Evolutionary conservation across 2,329 filamentous ascomycete genomes (phyloP).

Genomic region (Alternaria novae-zelandiae): DNA sequence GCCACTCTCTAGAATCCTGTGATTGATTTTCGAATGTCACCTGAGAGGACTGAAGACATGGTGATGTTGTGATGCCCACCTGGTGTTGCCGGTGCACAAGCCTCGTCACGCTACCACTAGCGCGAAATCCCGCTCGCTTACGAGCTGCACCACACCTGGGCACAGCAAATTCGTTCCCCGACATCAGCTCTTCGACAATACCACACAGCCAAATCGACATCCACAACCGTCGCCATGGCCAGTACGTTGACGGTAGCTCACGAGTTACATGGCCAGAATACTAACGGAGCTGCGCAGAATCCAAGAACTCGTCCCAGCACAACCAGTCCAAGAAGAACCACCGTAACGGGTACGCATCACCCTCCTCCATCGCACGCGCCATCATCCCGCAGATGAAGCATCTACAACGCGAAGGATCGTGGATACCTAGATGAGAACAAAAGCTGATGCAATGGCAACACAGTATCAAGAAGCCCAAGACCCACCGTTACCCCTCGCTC

Average conservation of each 20-base stretch:
- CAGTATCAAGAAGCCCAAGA: slow-evolving; percentile 99
- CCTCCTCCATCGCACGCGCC: slow-evolving; percentile 16
- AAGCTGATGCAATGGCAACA: slow-evolving; percentile 26
- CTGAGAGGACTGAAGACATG: background rate
- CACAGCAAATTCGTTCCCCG: slow-evolving; percentile 16
- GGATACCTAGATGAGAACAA: slow-evolving; percentile 5
- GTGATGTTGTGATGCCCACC: background rate
- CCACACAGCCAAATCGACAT: slow-evolving; percentile 41
- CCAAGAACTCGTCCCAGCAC: slow-evolving; percentile 99
- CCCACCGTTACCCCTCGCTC: slow-evolving; percentile 96
- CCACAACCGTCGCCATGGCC: slow-evolving; percentile 67
- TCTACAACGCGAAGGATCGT: background rate
- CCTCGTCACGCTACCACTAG: slow-evolving; percentile 9
- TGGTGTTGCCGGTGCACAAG: background rate
- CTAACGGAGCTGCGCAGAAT: slow-evolving; percentile 67
- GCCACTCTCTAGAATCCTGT: background rate
- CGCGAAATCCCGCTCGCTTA: slow-evolving; percentile 18
- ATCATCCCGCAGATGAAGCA: background rate
- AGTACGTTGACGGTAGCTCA: slow-evolving; percentile 60
- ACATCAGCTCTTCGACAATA: slow-evolving; percentile 34
- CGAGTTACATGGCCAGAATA: background rate
- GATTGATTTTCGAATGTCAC: background rate
- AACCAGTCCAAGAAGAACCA: slow-evolving; percentile 99
- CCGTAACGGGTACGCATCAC: slow-evolving; percentile 86
- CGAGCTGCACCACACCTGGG: slow-evolving; percentile 8